Evolutionary conservation across 108 stramenopile genomes (phyloP), one percentile per base, ranked within the genome.

Genomic region (Mayamaea pseudoterrestris): DNA sequence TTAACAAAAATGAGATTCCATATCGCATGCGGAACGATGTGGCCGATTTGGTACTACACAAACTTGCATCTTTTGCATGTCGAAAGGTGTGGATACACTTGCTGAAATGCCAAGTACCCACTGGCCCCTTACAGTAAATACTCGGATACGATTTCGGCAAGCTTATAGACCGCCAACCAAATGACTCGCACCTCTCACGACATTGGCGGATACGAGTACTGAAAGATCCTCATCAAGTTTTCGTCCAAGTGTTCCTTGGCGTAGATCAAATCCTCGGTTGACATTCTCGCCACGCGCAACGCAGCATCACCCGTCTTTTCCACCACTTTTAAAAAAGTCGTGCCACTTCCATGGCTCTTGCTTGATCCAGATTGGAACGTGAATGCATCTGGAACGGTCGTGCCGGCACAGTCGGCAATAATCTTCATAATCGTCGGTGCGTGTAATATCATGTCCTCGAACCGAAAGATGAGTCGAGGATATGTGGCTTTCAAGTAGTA

Each of bases 401-500:
- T 25, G 5, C 44, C 44, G 3, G 26, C 8, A 21, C 44, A 44
- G 26, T 24, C 3, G 44, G 44, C 44, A 21, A 44, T 44, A 26
- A 26, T 3, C 8, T 14, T 24, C 44, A 44, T 3, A 20, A 6
- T 5, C 4, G 37, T 39, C 18, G 4, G 8, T 39, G 37, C 4
- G 37, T 39, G 37, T 18, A 20, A 18, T 3, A 39, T 8, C 8
- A 8, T 39, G 3, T 4, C 41, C 16, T 8, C 41, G 16, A 42
- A 16, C 14, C 41, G 8, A 42, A n/a, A 7, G 14, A 7, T 14
- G 41, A n/a, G 41, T 18, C 7, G 14, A 25, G 44, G 44, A 27
- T 44, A 65, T 53, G 83, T 81, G 53, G 80, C 80, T 37, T 67
- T 55, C 14, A 49, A 59, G 58, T 73, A 83, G 21, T 80, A 78